Percentiles rank a stretch among this genome's conserved stretches.
These are phyloP conservation scores for Claviceps sp. DNA, from an alignment of 2,329 filamentous ascomycete genomes.

Conservation along the genomic window DNA sequence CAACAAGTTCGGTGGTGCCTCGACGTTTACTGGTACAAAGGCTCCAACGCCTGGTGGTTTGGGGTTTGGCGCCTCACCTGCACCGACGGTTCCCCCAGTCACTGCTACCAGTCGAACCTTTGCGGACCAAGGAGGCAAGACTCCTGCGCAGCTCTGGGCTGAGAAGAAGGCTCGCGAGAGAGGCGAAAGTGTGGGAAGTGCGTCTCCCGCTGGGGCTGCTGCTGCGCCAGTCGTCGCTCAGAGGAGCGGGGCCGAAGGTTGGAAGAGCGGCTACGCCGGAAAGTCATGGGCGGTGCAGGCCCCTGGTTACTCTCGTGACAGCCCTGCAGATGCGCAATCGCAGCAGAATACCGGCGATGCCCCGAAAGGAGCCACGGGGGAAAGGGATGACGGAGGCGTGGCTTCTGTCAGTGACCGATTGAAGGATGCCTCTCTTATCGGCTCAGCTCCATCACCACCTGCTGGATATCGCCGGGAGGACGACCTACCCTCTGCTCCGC, in stretches of 20 bases:
- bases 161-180: conserved; percentile 86
- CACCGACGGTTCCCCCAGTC: conserved; percentile 45
- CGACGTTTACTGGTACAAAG: conserved; percentile 75
- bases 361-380: conserved; percentile 31
- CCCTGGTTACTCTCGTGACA: conserved; percentile 47
- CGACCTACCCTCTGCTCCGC: conserved; percentile 32
- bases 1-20: conserved; percentile 67
- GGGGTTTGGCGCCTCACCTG: conserved; percentile 46
- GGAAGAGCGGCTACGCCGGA: conserved; percentile 84
- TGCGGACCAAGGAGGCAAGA: conserved; percentile 89
- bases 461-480: conserved; percentile 16
- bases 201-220: conserved; percentile 28
- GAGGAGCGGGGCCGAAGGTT: conserved; percentile 58
- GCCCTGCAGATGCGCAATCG: conserved; percentile 32
- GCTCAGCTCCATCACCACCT: conserved; percentile 29
- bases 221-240: conserved; percentile 51
- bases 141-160: conserved; percentile 90
- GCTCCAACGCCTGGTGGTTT: conserved; percentile 63
- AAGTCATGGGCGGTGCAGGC: conserved; percentile 87
- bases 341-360: conserved; percentile 48
- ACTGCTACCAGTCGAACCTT: conserved; percentile 83
- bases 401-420: conserved; percentile 71
- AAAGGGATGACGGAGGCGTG: conserved; percentile 46
- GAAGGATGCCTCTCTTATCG: conserved; percentile 61
- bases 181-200: conserved; percentile 31